These are phyloP conservation scores for Trichoderma sp. DNA, from an alignment of 2,329 filamentous ascomycete species.

Conservation along the genomic window DNA sequence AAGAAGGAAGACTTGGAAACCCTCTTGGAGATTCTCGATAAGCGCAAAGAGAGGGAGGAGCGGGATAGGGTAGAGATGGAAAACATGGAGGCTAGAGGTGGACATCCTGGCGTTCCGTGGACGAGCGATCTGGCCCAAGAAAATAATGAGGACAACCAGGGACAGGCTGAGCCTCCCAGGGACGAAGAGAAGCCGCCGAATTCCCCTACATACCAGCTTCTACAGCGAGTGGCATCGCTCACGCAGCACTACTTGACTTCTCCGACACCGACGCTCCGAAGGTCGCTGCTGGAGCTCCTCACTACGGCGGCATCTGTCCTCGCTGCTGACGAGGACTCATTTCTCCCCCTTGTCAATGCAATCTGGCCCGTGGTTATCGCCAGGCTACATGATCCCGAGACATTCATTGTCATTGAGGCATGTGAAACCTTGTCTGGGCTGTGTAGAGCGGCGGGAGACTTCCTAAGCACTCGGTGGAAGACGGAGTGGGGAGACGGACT, in stretches of 20 bases:
- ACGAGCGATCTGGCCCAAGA: slow-evolving; percentile 37
- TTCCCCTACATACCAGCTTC: slow-evolving; percentile 76
- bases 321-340: slow-evolving; percentile 74
- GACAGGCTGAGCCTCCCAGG: slow-evolving; percentile 39
- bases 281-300: slow-evolving; percentile 76
- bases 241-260: slow-evolving; percentile 92
- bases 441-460: slow-evolving; percentile 74
- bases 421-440: slow-evolving; percentile 68
- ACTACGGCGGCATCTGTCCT: slow-evolving; percentile 71
- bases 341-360: slow-evolving; percentile 85
- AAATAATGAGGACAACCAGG: slow-evolving; percentile 40
- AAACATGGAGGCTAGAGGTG: slow-evolving; percentile 34
- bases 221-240: slow-evolving; percentile 77
- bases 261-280: slow-evolving; percentile 74
- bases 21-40: slow-evolving; percentile 62
- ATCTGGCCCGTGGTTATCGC: slow-evolving; percentile 81
- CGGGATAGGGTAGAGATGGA: slow-evolving; percentile 42
- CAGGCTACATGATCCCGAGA: slow-evolving; percentile 66
- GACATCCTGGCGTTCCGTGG: slow-evolving; percentile 43
- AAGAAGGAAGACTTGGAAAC: slow-evolving; percentile 44
- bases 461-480: slow-evolving; percentile 74
- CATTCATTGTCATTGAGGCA: slow-evolving; percentile 69
- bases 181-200: slow-evolving; percentile 61
- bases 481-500: slow-evolving; percentile 67
- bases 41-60: slow-evolving; percentile 46